These are phyloP conservation scores for Diutina siamensis DNA, from an alignment of 1,139 yeast species.

Conservation along the genomic window DNA sequence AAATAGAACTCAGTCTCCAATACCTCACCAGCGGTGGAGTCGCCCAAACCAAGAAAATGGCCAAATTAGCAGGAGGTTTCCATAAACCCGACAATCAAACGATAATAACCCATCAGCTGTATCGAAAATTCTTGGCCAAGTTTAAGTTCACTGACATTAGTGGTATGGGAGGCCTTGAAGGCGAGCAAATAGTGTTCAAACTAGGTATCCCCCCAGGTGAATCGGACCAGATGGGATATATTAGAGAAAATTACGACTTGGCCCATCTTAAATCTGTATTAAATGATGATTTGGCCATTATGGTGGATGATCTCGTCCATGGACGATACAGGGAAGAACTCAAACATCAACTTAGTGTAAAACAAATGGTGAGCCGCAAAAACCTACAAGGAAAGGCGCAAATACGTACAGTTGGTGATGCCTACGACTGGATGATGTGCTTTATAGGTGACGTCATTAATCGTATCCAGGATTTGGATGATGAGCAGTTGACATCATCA, in stretches of 20 bases:
- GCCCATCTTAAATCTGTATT: constrained; percentile 23
- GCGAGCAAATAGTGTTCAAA: constrained; percentile 42
- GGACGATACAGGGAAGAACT: constrained; percentile 50
- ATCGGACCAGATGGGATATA: constrained; percentile 28
- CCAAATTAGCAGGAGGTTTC: constrained; percentile 83
- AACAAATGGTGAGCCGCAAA: constrained; percentile 84
- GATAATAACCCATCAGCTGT: constrained; percentile 39
- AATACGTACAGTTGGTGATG: constrained; percentile 43
- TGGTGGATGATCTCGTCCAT: constrained; percentile 47
- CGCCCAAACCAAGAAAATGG: constrained; percentile 61
- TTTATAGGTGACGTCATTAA: constrained; percentile 71
- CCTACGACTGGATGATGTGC: constrained; percentile 70
- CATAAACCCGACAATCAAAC: constrained; percentile 85
- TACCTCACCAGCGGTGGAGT: constrained; percentile 91
- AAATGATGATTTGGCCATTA: constrained; percentile 34
- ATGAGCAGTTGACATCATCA: constrained; percentile 26
- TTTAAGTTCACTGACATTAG: constrained; percentile 69
- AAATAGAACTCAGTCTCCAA: constrained; percentile 44
- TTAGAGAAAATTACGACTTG: constrained; percentile 34
- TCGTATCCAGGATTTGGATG: constrained; percentile 63
- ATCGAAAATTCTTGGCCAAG: constrained; percentile 41
- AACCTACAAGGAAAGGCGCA: constrained; percentile 51
- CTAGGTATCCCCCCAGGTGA: constrained; percentile 33
- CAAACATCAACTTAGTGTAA: constrained; percentile 47
- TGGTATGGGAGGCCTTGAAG: constrained; percentile 87